Evolutionary conservation across 176 grass and related monocot species (phyloP).

Genomic region (Leersia perrieri): DNA sequence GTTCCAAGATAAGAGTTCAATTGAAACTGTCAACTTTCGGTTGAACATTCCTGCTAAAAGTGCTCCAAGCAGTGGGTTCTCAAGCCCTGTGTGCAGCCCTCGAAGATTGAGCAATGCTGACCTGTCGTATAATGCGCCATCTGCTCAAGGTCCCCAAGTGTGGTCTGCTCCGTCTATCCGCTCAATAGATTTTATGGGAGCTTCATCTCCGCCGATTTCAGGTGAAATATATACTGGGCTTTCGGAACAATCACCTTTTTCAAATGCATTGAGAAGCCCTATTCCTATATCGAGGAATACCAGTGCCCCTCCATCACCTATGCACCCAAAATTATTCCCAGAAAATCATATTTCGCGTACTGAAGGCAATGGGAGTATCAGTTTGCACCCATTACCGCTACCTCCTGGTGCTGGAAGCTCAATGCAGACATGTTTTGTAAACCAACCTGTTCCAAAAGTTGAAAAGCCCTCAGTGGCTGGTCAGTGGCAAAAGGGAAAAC

Average conservation of each 20-base stretch:
- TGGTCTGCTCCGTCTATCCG: slow-evolving; percentile 52
- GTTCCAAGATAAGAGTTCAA: slow-evolving; percentile 55
- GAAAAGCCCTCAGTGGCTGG: slow-evolving; percentile 51
- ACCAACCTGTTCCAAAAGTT: slow-evolving; percentile 49
- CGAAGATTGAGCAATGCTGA: slow-evolving; percentile 67
- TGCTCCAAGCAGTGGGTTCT: slow-evolving; percentile 75
- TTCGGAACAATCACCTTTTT: slow-evolving; percentile 53
- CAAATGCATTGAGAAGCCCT: slow-evolving; percentile 48
- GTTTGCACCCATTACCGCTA: slow-evolving; percentile 73
- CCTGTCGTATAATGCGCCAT: slow-evolving; percentile 16
- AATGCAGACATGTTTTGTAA: slow-evolving; percentile 44
- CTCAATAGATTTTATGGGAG: slow-evolving; percentile 44
- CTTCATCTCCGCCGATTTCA: slow-evolving; percentile 40
- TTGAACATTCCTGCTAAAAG: slow-evolving; percentile 83
- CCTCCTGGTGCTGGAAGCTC: slow-evolving; percentile 56
- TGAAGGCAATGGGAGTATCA: slow-evolving; percentile 48
- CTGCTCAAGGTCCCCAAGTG: slow-evolving; percentile 42
- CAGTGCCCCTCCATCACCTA: slow-evolving; percentile 80
- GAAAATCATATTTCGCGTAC: slow-evolving; percentile 33
- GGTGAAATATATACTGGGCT: slow-evolving; percentile 57
- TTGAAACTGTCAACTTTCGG: slow-evolving; percentile 49
- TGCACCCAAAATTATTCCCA: slow-evolving; percentile 55
- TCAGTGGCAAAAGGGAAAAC: slow-evolving; percentile 89
- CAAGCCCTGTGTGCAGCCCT: slow-evolving; percentile 69
- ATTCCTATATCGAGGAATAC: slow-evolving; percentile 50